phyloP scores from a whole-genome alignment of 176 grass and related monocot species.

The Eragrostis curvula region DNA sequence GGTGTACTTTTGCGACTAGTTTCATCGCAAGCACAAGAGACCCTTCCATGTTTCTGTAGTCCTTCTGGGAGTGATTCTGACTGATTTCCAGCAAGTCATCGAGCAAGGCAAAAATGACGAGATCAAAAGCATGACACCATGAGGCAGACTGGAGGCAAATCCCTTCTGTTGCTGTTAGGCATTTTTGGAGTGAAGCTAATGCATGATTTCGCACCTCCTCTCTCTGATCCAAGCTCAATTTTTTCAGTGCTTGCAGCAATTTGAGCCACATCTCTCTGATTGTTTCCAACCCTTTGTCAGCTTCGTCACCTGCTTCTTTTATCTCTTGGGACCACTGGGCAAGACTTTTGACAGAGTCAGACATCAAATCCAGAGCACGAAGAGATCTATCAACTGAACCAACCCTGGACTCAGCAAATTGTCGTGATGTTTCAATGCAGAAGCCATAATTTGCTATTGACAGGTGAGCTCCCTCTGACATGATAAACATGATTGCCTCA shows the following conservation, averaged over 20 bases:
- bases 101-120: slow-evolving; percentile 76
- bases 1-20: slow-evolving; percentile 72
- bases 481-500: slow-evolving; percentile 85
- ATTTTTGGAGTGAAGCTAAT: slow-evolving; percentile 72
- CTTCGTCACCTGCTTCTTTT: slow-evolving; percentile 69
- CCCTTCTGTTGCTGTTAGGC: slow-evolving; percentile 69
- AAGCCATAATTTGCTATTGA: slow-evolving; percentile 76
- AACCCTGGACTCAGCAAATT: slow-evolving; percentile 91
- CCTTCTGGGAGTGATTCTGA: slow-evolving; percentile 89
- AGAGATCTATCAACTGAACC: slow-evolving; percentile 77
- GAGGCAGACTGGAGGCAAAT: slow-evolving; percentile 67
- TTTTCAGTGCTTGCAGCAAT: slow-evolving; percentile 79
- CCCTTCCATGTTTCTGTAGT: slow-evolving; percentile 93
- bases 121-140: slow-evolving; percentile 90
- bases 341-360: slow-evolving; percentile 69
- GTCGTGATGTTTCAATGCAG: slow-evolving; percentile 85
- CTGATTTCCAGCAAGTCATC: slow-evolving; percentile 84
- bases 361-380: slow-evolving; percentile 85
- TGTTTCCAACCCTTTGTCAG: slow-evolving; percentile 71
- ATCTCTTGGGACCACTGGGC: slow-evolving; percentile 72
- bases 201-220: slow-evolving; percentile 96
- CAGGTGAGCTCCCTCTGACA: slow-evolving; percentile 86
- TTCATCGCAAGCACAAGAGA: slow-evolving; percentile 79
- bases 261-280: slow-evolving; percentile 98
- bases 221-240: slow-evolving; percentile 86